Evolutionary conservation across 2,329 filamentous ascomycete genomes (phyloP).

Genomic region (Trichoderma sp.): DNA sequence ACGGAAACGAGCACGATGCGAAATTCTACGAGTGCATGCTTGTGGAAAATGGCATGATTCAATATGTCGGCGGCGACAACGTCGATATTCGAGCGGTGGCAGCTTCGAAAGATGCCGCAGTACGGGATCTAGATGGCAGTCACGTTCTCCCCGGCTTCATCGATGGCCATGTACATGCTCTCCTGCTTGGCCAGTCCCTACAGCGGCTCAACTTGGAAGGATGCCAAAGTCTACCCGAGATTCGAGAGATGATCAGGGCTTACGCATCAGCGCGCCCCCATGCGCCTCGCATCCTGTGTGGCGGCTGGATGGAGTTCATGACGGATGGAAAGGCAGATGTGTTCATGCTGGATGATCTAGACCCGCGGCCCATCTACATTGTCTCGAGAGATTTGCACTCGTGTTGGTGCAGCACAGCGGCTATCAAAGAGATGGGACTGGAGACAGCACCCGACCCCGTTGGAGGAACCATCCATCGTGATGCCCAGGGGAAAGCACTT

Average conservation of each 20-base stretch:
- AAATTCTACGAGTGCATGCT: conserved; percentile 20
- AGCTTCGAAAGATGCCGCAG: background rate
- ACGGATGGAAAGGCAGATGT: conserved; percentile 16
- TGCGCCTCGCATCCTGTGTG: conserved; percentile 22
- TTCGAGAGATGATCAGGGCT: background rate
- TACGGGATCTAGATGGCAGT: conserved; percentile 6
- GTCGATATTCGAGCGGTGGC: background rate
- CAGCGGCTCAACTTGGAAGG: conserved; percentile 12
- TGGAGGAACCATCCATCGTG: conserved; percentile 22
- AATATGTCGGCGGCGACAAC: conserved; percentile 14
- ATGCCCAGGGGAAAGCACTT: conserved; percentile 1
- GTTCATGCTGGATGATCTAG: conserved; percentile 14
- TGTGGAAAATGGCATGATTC: conserved; percentile 13
- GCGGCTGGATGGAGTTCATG: conserved; percentile 23
- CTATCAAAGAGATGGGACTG: conserved; percentile 15
- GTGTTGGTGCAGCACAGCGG: conserved; percentile 18
- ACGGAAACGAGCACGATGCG: background rate
- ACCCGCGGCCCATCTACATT: conserved; percentile 12
- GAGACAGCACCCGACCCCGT: conserved; percentile 16
- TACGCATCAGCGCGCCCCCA: background rate
- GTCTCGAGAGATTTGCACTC: conserved; percentile 19
- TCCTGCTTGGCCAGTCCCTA: conserved; percentile 15
- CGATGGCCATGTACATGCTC: conserved; percentile 18
- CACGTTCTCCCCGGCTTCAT: conserved; percentile 23
- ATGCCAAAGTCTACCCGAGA: conserved; percentile 13